Base-by-base conservation (phyloP, 2,329 filamentous ascomycete species). In the Aspergillus fijiensis region DNA sequence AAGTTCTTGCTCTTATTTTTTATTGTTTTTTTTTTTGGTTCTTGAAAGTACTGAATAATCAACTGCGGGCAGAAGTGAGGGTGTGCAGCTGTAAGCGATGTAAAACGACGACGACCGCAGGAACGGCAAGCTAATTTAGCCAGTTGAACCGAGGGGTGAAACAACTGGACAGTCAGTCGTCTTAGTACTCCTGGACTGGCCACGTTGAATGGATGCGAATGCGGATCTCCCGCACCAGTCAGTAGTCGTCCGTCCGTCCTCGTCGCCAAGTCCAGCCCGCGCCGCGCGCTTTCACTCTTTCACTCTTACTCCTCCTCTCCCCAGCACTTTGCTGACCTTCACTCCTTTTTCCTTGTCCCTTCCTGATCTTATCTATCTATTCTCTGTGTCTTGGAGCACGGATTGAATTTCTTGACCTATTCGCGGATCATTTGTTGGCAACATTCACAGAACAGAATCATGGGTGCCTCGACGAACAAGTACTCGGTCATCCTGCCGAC, bases 401-500 rank as follows among this genome's bases (percentile, higher is more conserved):
- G 39, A 45, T 35, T 12, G n/a, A 19, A 45, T 19, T 4, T n/a
- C 6, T 45, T 45, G 33, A 35, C 16, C 12, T 5, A 35, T 45
- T 45, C 39, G 16, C 39, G n/a, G 39, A 45, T 19, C 14, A 45
- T 19, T 7, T 19, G 9, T 16, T 45, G 39, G 39, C 39, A 45
- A 19, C 16, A 12, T 19, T 31, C 12, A 42, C 31, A 12, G 1
- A 19, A 11, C 42, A 61, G 47, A 62, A 74, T 63, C 49, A 79
- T 79, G 77, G 64, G 63, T 12, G 64, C 69, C 57, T 66, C 76
- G 52, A 80, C 83, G 67, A 84, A 95, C 84, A 96, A 94, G 81
- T 99, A 97, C 85, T 96, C 94, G 68, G 89, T 99, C 75, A 94
- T 99, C 74, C 87, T 99, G 66, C 95, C 95, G 60, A 99, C 95